phyloP scores from a whole-genome alignment of 2,329 filamentous ascomycete genomes.

The Colletotrichum brevisporum region DNA sequence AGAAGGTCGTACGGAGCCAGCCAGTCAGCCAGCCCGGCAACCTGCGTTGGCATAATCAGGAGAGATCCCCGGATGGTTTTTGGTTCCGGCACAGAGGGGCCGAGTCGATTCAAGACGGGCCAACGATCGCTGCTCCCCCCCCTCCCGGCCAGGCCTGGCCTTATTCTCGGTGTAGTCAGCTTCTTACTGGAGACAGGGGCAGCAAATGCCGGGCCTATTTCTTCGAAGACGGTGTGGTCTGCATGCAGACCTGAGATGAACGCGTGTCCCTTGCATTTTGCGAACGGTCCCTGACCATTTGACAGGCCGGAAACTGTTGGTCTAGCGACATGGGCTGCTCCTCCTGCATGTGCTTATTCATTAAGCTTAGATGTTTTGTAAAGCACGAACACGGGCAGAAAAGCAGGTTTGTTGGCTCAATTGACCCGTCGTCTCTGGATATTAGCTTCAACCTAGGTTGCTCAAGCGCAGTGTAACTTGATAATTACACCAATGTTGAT shows the following conservation, averaged over 20 bases:
- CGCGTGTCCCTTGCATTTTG: neutral
- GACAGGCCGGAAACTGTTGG: neutral
- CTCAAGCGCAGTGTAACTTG: too few relatives aligned
- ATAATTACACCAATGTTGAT: too few relatives aligned
- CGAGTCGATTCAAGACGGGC: neutral
- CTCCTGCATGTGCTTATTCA: neutral
- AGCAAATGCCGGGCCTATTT: slow-evolving; percentile 8
- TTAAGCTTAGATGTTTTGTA: neutral
- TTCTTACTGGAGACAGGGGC: slow-evolving; percentile 1
- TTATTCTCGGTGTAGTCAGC: neutral
- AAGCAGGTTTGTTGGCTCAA: too few relatives aligned
- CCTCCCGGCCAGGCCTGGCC: too few relatives aligned
- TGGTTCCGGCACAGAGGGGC: slow-evolving; percentile 1
- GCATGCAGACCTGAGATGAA: slow-evolving; percentile 4
- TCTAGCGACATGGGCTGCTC: neutral
- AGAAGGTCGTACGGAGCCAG: neutral
- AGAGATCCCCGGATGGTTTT: slow-evolving; percentile 3
- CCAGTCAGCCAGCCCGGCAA: neutral
- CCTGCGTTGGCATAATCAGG: neutral
- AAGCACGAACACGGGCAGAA: too few relatives aligned
- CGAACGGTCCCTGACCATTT: neutral
- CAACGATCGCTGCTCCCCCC: too few relatives aligned
- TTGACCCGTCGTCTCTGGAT: too few relatives aligned
- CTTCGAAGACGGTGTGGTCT: slow-evolving; percentile 24
- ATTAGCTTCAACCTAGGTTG: too few relatives aligned